Percentiles rank a stretch among this genome's conserved stretches.
phyloP scores from a whole-genome alignment of 208 protist species.

The Tetramitus jugosus region DNA sequence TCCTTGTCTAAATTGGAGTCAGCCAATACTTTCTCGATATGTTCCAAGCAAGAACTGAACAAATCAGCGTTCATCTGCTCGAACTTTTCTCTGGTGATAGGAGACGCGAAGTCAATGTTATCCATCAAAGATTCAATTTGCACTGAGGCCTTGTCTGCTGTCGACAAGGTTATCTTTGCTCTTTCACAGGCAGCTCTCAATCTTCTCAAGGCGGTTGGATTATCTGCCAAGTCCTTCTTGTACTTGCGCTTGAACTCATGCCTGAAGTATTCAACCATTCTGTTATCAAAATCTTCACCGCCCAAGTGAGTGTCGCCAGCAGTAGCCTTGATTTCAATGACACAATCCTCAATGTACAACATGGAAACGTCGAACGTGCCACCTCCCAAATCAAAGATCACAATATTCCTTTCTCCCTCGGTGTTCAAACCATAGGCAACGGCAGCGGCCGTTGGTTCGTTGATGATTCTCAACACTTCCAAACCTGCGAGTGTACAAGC shows the following conservation, averaged over 20 bases:
- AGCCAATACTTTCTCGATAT: slow-evolving; percentile 65
- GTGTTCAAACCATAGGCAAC: slow-evolving; percentile 87
- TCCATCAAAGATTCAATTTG: slow-evolving; percentile 90
- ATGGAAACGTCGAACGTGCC: slow-evolving; percentile 86
- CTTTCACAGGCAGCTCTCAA: slow-evolving; percentile 61
- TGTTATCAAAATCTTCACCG: too few species aligned
- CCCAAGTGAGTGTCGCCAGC: slow-evolving; percentile 96
- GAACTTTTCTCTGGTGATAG: slow-evolving; percentile 89
- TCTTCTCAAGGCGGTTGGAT: slow-evolving; percentile 51
- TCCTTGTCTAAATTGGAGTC: slow-evolving; percentile 67
- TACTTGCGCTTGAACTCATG: slow-evolving; percentile 81
- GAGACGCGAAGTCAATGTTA: slow-evolving; percentile 87
- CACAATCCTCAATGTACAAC: slow-evolving; percentile 90
- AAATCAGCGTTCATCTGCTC: slow-evolving; percentile 82
- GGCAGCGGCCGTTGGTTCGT: slow-evolving; percentile 87
- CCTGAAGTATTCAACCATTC: slow-evolving; percentile 92
- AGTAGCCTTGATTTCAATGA: slow-evolving; percentile 98
- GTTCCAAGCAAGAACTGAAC: slow-evolving; percentile 58
- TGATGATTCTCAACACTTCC: too few species aligned
- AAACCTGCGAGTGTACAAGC: slow-evolving; percentile 85
- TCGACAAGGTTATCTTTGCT: slow-evolving; percentile 92
- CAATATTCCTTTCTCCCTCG: slow-evolving; percentile 39
- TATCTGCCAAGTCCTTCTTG: slow-evolving; percentile 50
- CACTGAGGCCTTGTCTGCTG: slow-evolving; percentile 67
- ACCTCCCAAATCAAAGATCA: slow-evolving; percentile 81